Conservation (phyloP, 208 protist genomes). For the Crithidia expoeki region DNA sequence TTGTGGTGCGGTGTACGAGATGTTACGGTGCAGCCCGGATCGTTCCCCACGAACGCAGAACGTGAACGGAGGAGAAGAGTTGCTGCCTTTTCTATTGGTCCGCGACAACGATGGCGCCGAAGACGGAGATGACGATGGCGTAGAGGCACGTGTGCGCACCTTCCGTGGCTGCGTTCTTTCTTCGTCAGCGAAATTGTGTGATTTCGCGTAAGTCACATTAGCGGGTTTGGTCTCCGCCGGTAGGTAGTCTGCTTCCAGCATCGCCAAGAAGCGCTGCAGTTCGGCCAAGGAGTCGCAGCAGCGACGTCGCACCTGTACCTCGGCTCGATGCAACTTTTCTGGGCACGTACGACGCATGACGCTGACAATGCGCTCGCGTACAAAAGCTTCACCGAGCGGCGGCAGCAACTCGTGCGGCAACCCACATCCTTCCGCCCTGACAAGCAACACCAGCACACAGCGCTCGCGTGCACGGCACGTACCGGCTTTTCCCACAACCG, state of each 20-base stretch:
- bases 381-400: constrained; percentile 1
- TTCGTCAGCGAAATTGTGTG: not conserved
- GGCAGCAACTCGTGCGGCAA: not conserved
- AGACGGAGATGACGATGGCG: not conserved
- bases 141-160: not conserved
- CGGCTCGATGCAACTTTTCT: not conserved
- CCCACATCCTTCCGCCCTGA: not conserved
- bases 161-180: not conserved
- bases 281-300: constrained; percentile 1
- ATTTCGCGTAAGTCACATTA: not conserved
- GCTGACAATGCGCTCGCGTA: not conserved
- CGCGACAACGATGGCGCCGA: not conserved
- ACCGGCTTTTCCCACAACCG: constrained; percentile 44
- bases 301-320: constrained; percentile 12
- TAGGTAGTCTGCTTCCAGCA: not conserved
- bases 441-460: constrained; percentile 34
- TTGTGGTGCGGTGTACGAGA: not conserved
- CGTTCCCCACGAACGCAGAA: not conserved
- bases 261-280: constrained; percentile 1
- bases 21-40: not conserved
- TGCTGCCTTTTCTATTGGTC: not conserved
- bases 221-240: not conserved
- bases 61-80: constrained; percentile 1
- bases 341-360: constrained; percentile 4
- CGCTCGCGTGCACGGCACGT: constrained; percentile 38